Base-by-base conservation (phyloP, 2,329 filamentous ascomycete species). In the Colletotrichum sp. region DNA sequence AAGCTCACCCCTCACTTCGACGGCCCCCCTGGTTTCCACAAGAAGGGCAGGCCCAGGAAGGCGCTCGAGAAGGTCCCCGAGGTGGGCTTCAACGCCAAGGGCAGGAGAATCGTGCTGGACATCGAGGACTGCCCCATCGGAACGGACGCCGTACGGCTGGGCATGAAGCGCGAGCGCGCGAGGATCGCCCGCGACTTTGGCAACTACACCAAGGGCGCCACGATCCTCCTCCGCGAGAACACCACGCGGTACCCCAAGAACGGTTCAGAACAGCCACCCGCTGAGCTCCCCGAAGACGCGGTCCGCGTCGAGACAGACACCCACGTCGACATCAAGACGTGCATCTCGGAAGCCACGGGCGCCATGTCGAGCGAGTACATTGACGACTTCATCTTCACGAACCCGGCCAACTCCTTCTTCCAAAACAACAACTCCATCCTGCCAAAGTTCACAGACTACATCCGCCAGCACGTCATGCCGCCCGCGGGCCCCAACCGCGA, bases 401-500 rank as follows among this genome's bases (percentile, higher is more conserved):
- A 98, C 87, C 95, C 95, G 4, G 97, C 97, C 13, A 96, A 96
- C 76, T 93, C 95, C 69, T 99, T 99, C 88, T 99, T 99, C 91
- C 97, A 99, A 83, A 99, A 99, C 90, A 99, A 99, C 90, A 99
- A 99, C 89, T 98, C 96, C 71, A 99, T 99, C 85, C 93, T 99
- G 28, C 92, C 95, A 34, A 87, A 88, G 18, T 98, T 99, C 86
- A 98, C 96, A 16, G 90, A 92, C 79, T 98, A 98, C 87, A 95
- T 99, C 83, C 94, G 95, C 78, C 89, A 94, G 49, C 91, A 94
- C 84, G 94, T 96, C 81, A 88, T 96, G 3, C 93, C 92, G 0
- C 86, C 89, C 4, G 39, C 80, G 64, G 68, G 81, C 34, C 72
- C 81, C 39, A 80, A 83, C 67, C 80, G 80, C 73, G 69, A 75